These are phyloP conservation scores for Teratosphaeria viscida DNA, from an alignment of 2,329 filamentous ascomycete genomes.

Conservation along the genomic window DNA sequence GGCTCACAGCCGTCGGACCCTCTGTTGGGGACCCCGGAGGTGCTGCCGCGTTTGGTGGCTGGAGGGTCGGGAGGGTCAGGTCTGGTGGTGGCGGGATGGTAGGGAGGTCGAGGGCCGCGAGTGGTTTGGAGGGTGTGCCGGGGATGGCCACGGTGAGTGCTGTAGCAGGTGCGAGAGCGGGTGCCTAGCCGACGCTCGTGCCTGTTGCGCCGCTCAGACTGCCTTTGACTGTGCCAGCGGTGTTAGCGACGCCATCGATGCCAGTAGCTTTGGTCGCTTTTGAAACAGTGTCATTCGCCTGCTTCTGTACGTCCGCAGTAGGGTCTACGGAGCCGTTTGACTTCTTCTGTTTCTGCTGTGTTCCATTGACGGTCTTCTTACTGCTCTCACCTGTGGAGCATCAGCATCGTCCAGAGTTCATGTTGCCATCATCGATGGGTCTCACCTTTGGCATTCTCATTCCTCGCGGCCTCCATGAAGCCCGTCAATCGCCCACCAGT, in stretches of 20 bases:
- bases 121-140: neutral
- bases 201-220: constrained; percentile 15
- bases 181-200: neutral
- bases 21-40: neutral
- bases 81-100: neutral
- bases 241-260: constrained; percentile 9
- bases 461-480: constrained; percentile 18
- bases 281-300: constrained; percentile 6
- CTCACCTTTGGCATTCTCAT: constrained; percentile 7
- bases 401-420: constrained; percentile 6
- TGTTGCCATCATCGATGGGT: constrained; percentile 7
- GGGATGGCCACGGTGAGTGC: neutral
- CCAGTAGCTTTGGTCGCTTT: constrained; percentile 13
- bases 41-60: neutral
- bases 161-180: neutral
- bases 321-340: constrained; percentile 4
- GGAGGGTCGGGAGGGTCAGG: neutral
- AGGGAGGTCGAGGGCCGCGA: constrained; percentile 7
- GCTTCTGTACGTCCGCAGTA: constrained; percentile 5
- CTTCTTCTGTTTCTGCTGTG: constrained; percentile 1
- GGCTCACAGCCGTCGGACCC: neutral
- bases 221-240: constrained; percentile 17
- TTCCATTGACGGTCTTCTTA: neutral
- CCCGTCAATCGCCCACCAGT: constrained; percentile 30
- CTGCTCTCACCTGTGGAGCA: constrained; percentile 1